Base-by-base conservation (phyloP, 1,139 yeast species). In the Meyerozyma guilliermondii region DNA sequence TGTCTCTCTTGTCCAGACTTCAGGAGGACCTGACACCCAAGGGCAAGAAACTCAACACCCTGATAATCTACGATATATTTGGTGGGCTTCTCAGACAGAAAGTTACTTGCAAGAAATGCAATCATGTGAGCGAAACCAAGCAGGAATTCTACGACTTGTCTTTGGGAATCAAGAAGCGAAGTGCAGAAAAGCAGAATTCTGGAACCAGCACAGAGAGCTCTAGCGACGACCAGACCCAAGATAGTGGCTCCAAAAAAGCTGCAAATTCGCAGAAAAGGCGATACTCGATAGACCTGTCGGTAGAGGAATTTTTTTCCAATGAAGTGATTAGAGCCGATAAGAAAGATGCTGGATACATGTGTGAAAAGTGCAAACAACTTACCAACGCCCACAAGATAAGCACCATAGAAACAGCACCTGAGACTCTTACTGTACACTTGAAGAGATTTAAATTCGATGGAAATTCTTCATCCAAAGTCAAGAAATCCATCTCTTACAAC, bases 101-200 rank as follows among this genome's bases (percentile, higher is more conserved):
- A 38, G 95, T 92, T 31, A 81, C 87, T 0, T 92, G 98, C 66
- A 77, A 78, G 48, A 77, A 71, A 42, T 92, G 98, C 66, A 79
- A 82, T 14, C 80, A 85, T 53, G 80, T 86, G 17, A 86, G 96
- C n/a, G 80, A 80, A 39, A 92, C 98, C 9, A 83, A 83, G 51
- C 98, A 92, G 64, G 97, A 94, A 60, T 87, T 92, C 57, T 91
- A 91, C 60, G 98, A 92, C 64, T 70, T 92, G 46, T 86, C 96
- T 6, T 73, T 92, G 40, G 91, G 85, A 41, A 69, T 83, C 50
- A 74, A 71, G 49, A 78, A 72, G 51, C 65, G 69, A 47, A 63
- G 65, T 43, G 57, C 58, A 44, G 39, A 49, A 58, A 34, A 39
- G 52, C 43, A 43, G 49, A 17, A 9, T 14, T 16, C 36, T 10